Evolutionary conservation across 1,139 yeast species (phyloP), one percentile per base, ranked within the genome.

Genomic region (Candida glucosophila): DNA sequence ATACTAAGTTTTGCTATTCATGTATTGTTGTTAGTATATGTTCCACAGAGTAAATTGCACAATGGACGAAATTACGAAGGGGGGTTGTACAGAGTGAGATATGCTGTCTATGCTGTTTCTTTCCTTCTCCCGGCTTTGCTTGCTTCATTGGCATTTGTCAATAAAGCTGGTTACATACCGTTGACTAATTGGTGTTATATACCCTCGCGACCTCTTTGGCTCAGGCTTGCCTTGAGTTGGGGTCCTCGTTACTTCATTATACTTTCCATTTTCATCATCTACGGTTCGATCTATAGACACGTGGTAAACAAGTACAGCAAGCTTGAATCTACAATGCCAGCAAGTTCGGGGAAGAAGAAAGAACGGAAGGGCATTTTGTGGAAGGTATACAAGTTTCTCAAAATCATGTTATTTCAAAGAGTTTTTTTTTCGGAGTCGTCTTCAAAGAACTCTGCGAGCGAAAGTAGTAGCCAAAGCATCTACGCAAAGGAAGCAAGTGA

Each of bases 1-100:
- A 86, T 86, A 25, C 55, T 85, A 23, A 68, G 82, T 17, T 79
- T 86, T 52, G 95, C 96, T 2, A 52, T 85, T 12, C 95, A 86
- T 49, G 79, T 90, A 5, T 85, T 77, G 21, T 49, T 86, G 23
- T 57, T 85, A 17, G 78, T 86, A 12, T 82, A 82, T 49, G 59
- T 59, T 34, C 85, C 92, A 0, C 43, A 41, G 17, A 44, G 60
- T 20, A 60, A 64, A 27, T 61, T 65, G 33, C 66, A 61, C 33
- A 65, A 68, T 40, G 49, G 52, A 23, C 52, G 50, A 25, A 52
- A 57, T 39, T 51, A 67, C 14, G 88, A 80, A 49, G 94, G 93
- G 21, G 95, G 95, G 0, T 58, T 86, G 11, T 81, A 71, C 46
- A 59, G 62, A 27, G 67, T 58, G 41, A 56, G 93, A 30, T 57